Evolutionary conservation across 2,329 filamentous ascomycete genomes (phyloP), one percentile per base, ranked within the genome.

Genomic region (Fusarium sp.): DNA sequence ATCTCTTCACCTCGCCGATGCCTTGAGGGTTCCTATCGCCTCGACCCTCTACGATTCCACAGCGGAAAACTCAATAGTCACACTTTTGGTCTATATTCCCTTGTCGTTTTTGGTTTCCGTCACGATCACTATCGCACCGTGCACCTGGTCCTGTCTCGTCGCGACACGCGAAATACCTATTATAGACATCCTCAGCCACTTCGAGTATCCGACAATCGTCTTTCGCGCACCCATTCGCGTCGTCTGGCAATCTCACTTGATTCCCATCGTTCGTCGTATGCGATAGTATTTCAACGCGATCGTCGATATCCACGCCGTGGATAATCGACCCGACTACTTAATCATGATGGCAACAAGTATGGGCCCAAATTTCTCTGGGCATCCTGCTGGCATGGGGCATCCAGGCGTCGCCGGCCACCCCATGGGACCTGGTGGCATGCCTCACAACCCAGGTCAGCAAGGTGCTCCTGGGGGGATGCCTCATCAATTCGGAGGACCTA

Each of bases 331-430:
- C 59, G 68, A 63, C 73, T 60, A 48, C 56, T 60, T 46, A 76
- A 79, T 84, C 79, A 93, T 92, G 91, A 94, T 94, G 91, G 88
- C 91, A 75, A 79, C 81, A 70, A 90, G 88, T 82, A 89, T 91
- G 83, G 86, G 85, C 73, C 88, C 88, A 76, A 86, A 88, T 78
- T 93, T 90, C 78, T 82, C 84, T 78, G 90, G 91, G 81, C 91
- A 93, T 84, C 90, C 91, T 73, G 89, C 86, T 78, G 89, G 86
- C 79, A 92, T 94, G 89, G 92, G 86, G 77, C 91, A 93, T 80
- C 91, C 91, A 71, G 91, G 90, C 74, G 89, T 92, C 73, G 87
- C 88, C 42, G 89, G 89, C 38, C 91, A 92, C 79, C 90, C 89
- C 68, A 88, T 90, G 84, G 87, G 85, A 23, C 87, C 86, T 15